These are phyloP conservation scores for Plenodomus tracheiphilus DNA, from an alignment of 2,329 filamentous ascomycete species.

Conservation along the genomic window DNA sequence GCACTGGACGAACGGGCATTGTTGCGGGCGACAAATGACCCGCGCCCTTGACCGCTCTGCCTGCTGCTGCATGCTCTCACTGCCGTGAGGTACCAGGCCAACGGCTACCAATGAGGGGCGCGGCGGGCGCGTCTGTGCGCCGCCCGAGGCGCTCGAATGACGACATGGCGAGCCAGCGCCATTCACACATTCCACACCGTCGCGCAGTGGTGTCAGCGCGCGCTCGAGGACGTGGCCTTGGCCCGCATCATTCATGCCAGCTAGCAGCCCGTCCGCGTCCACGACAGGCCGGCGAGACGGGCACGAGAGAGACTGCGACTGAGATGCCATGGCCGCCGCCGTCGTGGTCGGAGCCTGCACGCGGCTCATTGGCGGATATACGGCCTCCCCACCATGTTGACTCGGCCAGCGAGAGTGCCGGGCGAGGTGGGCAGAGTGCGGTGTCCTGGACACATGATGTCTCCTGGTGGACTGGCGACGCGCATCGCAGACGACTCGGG, in stretches of 20 bases:
- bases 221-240: conserved; percentile 22
- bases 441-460: conserved; percentile 15
- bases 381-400: conserved; percentile 2
- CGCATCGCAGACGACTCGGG: not conserved
- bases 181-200: conserved; percentile 7
- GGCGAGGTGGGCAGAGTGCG: too few relatives aligned
- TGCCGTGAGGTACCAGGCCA: conserved; percentile 16
- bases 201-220: conserved; percentile 20
- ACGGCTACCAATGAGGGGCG: conserved; percentile 19
- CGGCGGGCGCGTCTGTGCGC: conserved; percentile 4
- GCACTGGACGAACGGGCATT: not conserved
- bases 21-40: conserved; percentile 11
- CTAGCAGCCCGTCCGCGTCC: conserved; percentile 16
- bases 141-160: conserved; percentile 8
- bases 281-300: conserved; percentile 17
- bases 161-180: conserved; percentile 18
- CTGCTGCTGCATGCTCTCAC: conserved; percentile 22
- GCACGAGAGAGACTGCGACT: not conserved
- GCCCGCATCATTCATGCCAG: conserved; percentile 27
- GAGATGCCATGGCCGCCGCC: not conserved
- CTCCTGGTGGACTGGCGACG: not conserved
- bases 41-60: conserved; percentile 20
- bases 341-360: not conserved
- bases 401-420: too few relatives aligned
- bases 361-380: conserved; percentile 18